Percentiles rank a stretch among this genome's conserved stretches.
These are phyloP conservation scores for Melocanna baccifera DNA, from an alignment of 176 grass and related monocot species.

Conservation along the genomic window DNA sequence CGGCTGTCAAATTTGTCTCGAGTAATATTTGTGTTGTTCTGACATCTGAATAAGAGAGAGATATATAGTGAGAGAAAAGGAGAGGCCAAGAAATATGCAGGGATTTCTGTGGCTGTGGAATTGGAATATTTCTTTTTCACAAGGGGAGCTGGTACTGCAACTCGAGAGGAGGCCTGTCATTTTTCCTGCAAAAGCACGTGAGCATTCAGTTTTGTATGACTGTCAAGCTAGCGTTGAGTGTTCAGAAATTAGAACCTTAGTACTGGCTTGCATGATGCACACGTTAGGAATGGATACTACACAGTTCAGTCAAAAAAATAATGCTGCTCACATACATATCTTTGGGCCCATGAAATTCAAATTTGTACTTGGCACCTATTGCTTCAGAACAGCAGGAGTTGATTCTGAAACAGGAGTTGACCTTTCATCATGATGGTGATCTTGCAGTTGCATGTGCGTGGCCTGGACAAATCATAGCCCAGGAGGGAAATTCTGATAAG, in stretches of 20 bases:
- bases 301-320: not conserved
- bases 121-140: conserved; percentile 2
- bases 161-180: not conserved
- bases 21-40: not conserved
- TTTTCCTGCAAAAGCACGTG: not conserved
- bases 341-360: not conserved
- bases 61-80: conserved; percentile 38
- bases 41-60: not conserved
- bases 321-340: not conserved
- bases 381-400: not conserved
- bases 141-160: conserved; percentile 21
- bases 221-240: not conserved
- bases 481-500: not conserved
- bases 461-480: not conserved
- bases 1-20: conserved; percentile 4
- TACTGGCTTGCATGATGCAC: not conserved
- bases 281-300: not conserved
- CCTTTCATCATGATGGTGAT: not conserved
- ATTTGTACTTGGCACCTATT: conserved; percentile 6
- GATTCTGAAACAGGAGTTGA: not conserved
- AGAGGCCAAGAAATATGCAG: conserved; percentile 20
- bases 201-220: not conserved
- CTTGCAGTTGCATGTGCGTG: not conserved
- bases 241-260: not conserved
- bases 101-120: conserved; percentile 20